Percentiles rank a stretch among this genome's conserved stretches.
Evolutionary conservation across 1,284 basidiomycete species (phyloP).

Genomic region (Cutaneotrichosporon cyanovorans): DNA sequence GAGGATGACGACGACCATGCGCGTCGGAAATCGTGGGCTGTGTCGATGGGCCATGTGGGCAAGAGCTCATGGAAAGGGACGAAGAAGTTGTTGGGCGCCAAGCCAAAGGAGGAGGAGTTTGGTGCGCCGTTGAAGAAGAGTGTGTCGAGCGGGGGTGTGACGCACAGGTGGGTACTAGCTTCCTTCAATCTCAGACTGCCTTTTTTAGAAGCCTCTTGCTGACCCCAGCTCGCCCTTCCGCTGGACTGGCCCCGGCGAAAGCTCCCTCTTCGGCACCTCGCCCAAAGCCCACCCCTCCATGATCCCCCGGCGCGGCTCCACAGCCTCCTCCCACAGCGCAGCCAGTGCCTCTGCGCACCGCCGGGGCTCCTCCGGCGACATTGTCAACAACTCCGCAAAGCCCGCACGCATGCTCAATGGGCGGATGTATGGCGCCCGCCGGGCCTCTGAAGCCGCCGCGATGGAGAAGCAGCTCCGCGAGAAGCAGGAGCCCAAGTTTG

Average conservation of each 20-base stretch:
- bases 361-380: neutral
- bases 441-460: constrained; percentile 34
- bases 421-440: constrained; percentile 41
- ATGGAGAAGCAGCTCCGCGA: constrained; percentile 21
- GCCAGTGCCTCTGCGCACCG: constrained; percentile 4
- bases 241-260: constrained; percentile 14
- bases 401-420: constrained; percentile 44
- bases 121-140: constrained; percentile 43
- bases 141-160: constrained; percentile 35
- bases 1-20: constrained; percentile 23
- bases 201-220: constrained; percentile 1
- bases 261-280: neutral
- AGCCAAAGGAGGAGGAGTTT: constrained; percentile 15
- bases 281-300: neutral
- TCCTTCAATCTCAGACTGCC: neutral
- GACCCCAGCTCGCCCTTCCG: constrained; percentile 35
- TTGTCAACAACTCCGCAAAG: constrained; percentile 3
- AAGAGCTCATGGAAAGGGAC: constrained; percentile 32
- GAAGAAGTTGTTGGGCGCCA: constrained; percentile 36
- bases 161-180: constrained; percentile 30
- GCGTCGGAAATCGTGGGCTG: constrained; percentile 13
- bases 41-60: constrained; percentile 17
- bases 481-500: constrained; percentile 39
- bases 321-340: constrained; percentile 4
- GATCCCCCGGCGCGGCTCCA: neutral